Conservation (phyloP, 2,329 filamentous ascomycete genomes). For the Metarhizium anisopliae region DNA sequence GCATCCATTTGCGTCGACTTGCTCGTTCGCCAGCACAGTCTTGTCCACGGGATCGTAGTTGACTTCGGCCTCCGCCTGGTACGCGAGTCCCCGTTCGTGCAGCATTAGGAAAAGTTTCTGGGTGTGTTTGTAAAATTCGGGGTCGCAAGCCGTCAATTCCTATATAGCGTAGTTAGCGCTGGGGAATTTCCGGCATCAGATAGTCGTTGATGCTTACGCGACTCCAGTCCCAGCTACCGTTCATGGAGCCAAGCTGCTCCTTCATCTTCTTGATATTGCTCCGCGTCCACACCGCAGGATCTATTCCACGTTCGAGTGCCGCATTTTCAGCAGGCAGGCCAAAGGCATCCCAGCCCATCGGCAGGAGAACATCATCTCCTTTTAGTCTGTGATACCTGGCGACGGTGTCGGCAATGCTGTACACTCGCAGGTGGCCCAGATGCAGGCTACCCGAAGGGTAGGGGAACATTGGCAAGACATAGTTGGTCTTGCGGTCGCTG, state of each 20-base stretch:
- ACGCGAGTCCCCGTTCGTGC: constrained; percentile 65
- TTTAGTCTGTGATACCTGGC: constrained; percentile 67
- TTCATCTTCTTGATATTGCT: constrained; percentile 81
- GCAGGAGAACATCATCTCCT: constrained; percentile 67
- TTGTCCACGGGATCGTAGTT: constrained; percentile 88
- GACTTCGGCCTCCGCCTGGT: constrained; percentile 74
- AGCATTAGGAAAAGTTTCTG: constrained; percentile 78
- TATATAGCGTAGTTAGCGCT: constrained; percentile 23
- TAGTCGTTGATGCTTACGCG: constrained; percentile 44
- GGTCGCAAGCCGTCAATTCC: constrained; percentile 79
- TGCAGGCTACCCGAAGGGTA: constrained; percentile 84
- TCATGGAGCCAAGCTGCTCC: constrained; percentile 68
- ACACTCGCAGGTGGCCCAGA: constrained; percentile 79
- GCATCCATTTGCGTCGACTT: constrained; percentile 76
- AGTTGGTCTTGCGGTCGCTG: constrained; percentile 30
- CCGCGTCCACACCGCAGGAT: constrained; percentile 70
- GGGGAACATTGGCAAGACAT: constrained; percentile 86
- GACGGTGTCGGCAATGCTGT: constrained; percentile 82
- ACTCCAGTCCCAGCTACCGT: constrained; percentile 76
- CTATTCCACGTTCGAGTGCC: constrained; percentile 71
- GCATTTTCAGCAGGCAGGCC: constrained; percentile 87
- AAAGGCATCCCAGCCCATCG: constrained; percentile 95
- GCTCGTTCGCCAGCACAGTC: constrained; percentile 86
- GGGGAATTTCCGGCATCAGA: background rate
- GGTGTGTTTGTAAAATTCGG: constrained; percentile 81